Evolutionary conservation across 129 eudicot genomes (phyloP).

Genomic region (Chrysanthemum seticuspe): DNA sequence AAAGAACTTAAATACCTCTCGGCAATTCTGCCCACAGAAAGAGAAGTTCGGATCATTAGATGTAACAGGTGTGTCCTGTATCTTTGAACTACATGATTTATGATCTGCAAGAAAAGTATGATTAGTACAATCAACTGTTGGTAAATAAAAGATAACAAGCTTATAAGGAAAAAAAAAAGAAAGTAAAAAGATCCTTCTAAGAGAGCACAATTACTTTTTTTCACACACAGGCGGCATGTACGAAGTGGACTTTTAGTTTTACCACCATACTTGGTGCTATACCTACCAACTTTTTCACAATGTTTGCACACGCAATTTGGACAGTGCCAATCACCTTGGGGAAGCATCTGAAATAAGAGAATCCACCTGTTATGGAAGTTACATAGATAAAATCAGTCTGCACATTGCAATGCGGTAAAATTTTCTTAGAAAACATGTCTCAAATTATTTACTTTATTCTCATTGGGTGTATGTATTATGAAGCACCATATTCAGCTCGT

Average conservation of each 20-base stretch:
- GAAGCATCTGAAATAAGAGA: constrained; percentile 68
- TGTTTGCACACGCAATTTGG: constrained; percentile 77
- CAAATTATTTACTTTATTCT: not conserved
- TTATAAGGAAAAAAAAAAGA: constrained; percentile 1
- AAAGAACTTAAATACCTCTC: constrained; percentile 50
- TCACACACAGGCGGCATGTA: constrained; percentile 38
- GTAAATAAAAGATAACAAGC: constrained; percentile 11
- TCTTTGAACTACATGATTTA: constrained; percentile 54
- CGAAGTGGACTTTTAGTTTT: constrained; percentile 26
- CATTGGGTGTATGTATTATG: too few species aligned
- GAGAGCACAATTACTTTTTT: constrained; percentile 32
- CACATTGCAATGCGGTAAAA: not conserved
- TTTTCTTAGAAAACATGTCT: too few species aligned
- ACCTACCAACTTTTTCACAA: constrained; percentile 41
- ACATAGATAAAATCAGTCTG: constrained; percentile 11
- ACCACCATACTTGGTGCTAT: constrained; percentile 24
- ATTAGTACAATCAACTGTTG: constrained; percentile 10
- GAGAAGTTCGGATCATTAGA: constrained; percentile 27
- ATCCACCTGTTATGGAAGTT: constrained; percentile 20
- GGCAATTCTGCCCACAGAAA: constrained; percentile 70
- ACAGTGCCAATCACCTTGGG: constrained; percentile 92
- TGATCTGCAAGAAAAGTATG: constrained; percentile 51
- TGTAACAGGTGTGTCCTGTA: constrained; percentile 28
- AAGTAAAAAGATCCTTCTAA: not conserved
- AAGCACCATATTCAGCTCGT: too few species aligned